Percentiles rank a stretch among this genome's conserved stretches.
phyloP scores from a whole-genome alignment of 495 filamentous ascomycete genomes.

The Penicillium coprophilum region DNA sequence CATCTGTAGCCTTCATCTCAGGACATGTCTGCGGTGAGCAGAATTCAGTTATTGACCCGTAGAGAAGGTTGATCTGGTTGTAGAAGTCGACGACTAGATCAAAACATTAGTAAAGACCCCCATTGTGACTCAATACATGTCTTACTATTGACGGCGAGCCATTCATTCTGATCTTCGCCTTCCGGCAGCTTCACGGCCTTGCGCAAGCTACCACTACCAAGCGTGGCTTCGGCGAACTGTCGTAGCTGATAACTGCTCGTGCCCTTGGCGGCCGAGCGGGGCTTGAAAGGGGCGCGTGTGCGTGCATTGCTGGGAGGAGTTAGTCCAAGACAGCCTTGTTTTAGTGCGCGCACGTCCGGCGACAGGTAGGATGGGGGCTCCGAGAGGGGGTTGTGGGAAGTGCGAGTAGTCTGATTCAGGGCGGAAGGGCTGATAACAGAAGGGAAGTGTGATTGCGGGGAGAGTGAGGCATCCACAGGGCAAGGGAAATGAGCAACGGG shows the following conservation, averaged over 20 bases:
- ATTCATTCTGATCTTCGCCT: slow-evolving; percentile 95
- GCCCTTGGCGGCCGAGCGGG: slow-evolving; percentile 81
- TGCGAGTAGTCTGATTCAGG: slow-evolving; percentile 35
- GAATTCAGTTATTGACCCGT: slow-evolving; percentile 98
- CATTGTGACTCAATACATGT: neutral
- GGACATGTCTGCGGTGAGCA: slow-evolving; percentile 95
- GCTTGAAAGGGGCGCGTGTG: slow-evolving; percentile 86
- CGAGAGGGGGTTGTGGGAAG: slow-evolving; percentile 31
- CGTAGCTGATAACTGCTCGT: slow-evolving; percentile 93
- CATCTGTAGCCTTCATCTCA: slow-evolving; percentile 99
- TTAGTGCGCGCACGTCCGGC: slow-evolving; percentile 42
- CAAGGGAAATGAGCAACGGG: slow-evolving; percentile 34
- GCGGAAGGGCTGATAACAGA: slow-evolving; percentile 27
- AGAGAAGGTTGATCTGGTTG: slow-evolving; percentile 98
- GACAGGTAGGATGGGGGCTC: slow-evolving; percentile 46
- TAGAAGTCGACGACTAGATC: slow-evolving; percentile 94
- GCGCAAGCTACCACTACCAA: slow-evolving; percentile 89
- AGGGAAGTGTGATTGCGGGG: slow-evolving; percentile 15
- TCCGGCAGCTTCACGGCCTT: slow-evolving; percentile 97
- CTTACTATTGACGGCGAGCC: slow-evolving; percentile 93
- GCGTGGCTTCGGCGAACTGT: slow-evolving; percentile 95
- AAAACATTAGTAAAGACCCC: slow-evolving; percentile 7
- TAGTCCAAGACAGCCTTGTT: slow-evolving; percentile 41
- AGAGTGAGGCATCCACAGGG: slow-evolving; percentile 30
- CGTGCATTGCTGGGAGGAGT: slow-evolving; percentile 76